Base-by-base conservation (phyloP, 805 yeast genomes). In the Candida lessepsii region DNA sequence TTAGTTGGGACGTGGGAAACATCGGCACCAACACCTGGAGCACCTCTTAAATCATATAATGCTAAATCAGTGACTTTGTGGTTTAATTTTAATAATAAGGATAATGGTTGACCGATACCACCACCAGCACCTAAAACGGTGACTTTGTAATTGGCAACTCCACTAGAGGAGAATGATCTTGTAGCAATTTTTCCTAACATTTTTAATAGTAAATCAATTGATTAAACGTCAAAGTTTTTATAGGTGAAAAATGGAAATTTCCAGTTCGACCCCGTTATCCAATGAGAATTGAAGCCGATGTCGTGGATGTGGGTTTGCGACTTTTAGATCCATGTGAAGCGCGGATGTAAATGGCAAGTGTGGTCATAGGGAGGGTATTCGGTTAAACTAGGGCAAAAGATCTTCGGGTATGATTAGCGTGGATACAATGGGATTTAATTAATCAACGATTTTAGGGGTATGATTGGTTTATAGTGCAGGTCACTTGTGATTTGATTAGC, bases 21-120 rank as follows among this genome's bases (percentile, higher is more conserved):
- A 60, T 90, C 98, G 42, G 98, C 90, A 51, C 96, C 97, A 47
- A 90, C 97, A 74, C 98, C 98, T 52, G 89, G 88, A 47, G 96
- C 95, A 56, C 93, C 88, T 65, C 81, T 81, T 61, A 90, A 75
- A 70, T 90, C 98, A 74, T 86, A 90, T 42, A 90, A 73, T 46
- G 93, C 78, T 63, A 90, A 75, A 53, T 83, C 84, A 39, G 95
- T 84, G 47, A 90, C 96, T 69, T 86, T 81, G 68, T 77, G 83
- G 81, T 88, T 87, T 61, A 85, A 76, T 74, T 91, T 90, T 72
- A 90, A 67, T 60, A 91, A 76, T 46, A 65, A 57, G 13, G 69
- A 64, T 47, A 64, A 59, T 58, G 70, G 69, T 76, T 76, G 70
- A 68, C 98, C 98, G 66, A 90, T 91, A 68, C 98, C 98, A 72